Percentiles rank a stretch among this genome's conserved stretches.
Conservation (phyloP, 2,329 filamentous ascomycete genomes). For the Calycina herbarum region DNA sequence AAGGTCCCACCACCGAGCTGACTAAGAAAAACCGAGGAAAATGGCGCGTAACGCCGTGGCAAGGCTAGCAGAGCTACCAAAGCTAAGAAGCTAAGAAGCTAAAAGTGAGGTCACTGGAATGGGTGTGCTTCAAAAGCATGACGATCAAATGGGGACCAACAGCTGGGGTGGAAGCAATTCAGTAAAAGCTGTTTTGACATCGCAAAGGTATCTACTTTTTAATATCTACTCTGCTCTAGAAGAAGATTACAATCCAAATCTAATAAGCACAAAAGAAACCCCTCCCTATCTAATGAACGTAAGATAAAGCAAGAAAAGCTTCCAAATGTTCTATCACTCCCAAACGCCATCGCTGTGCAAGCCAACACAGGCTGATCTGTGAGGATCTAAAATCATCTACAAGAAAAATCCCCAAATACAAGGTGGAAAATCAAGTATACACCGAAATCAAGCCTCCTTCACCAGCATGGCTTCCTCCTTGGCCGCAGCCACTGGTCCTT, state of each 20-base stretch:
- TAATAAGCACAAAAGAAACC: constrained; percentile 8
- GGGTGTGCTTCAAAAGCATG: too few relatives aligned
- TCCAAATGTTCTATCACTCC: constrained; percentile 9
- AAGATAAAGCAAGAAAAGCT: neutral
- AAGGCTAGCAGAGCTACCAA: too few relatives aligned
- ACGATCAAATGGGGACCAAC: too few relatives aligned
- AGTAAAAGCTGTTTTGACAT: neutral
- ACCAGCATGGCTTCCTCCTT: neutral
- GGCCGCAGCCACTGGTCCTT: neutral
- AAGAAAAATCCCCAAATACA: constrained; percentile 1
- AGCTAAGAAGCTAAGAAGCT: too few relatives aligned
- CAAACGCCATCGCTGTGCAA: constrained; percentile 28
- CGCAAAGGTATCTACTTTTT: neutral
- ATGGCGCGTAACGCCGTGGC: neutral
- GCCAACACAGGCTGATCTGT: constrained; percentile 3
- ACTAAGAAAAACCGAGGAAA: neutral
- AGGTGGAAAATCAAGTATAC: neutral
- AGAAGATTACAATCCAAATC: constrained; percentile 3
- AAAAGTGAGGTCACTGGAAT: too few relatives aligned
- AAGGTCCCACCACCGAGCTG: constrained; percentile 1
- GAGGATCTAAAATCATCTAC: constrained; percentile 4
- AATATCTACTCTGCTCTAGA: constrained; percentile 2
- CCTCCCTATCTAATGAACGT: constrained; percentile 11
- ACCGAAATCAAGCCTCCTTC: neutral
- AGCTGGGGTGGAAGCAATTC: too few relatives aligned